Evolutionary conservation across 768 basidiomycete genomes (phyloP).

Genomic region (Boletus rufocinnamomeus): DNA sequence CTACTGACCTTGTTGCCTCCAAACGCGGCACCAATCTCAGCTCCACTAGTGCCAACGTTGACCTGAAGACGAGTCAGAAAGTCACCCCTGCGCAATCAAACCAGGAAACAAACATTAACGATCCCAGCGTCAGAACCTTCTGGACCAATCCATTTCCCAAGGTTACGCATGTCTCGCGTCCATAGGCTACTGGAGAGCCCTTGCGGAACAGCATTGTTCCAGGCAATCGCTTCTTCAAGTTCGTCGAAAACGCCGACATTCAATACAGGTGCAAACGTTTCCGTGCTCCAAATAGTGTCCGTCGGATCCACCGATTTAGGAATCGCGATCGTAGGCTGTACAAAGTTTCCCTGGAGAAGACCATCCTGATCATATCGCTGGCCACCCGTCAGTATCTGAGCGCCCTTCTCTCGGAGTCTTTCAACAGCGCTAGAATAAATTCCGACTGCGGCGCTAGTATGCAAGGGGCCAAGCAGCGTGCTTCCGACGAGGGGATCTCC

Average conservation of each 20-base stretch:
- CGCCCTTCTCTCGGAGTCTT: slow-evolving; percentile 62
- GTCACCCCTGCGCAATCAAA: neutral
- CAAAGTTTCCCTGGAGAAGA: slow-evolving; percentile 78
- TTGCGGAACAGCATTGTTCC: slow-evolving; percentile 90
- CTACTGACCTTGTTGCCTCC: slow-evolving; percentile 84
- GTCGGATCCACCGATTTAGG: slow-evolving; percentile 56
- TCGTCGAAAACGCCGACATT: slow-evolving; percentile 86
- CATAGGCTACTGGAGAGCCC: slow-evolving; percentile 92
- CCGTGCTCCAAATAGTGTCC: slow-evolving; percentile 70
- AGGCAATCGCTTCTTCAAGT: slow-evolving; percentile 81
- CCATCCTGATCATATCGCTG: slow-evolving; percentile 50
- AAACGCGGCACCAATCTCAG: slow-evolving; percentile 84
- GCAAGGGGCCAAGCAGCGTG: slow-evolving; percentile 87
- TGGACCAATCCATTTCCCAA: slow-evolving; percentile 93
- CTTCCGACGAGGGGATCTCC: slow-evolving; percentile 80
- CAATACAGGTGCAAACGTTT: slow-evolving; percentile 88
- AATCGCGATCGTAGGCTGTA: slow-evolving; percentile 82
- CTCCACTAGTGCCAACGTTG: slow-evolving; percentile 68
- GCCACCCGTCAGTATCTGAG: slow-evolving; percentile 79
- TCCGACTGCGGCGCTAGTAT: slow-evolving; percentile 66
- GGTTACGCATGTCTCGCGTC: slow-evolving; percentile 79
- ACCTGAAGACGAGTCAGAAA: slow-evolving; percentile 40
- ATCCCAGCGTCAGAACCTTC: slow-evolving; percentile 89
- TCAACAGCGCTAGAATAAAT: slow-evolving; percentile 64
- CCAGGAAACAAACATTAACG: slow-evolving; percentile 66